Percentiles rank a stretch among this genome's conserved stretches.
These are phyloP conservation scores for Hypholoma sublateritium DNA, from an alignment of 768 basidiomycete species.

Conservation along the genomic window DNA sequence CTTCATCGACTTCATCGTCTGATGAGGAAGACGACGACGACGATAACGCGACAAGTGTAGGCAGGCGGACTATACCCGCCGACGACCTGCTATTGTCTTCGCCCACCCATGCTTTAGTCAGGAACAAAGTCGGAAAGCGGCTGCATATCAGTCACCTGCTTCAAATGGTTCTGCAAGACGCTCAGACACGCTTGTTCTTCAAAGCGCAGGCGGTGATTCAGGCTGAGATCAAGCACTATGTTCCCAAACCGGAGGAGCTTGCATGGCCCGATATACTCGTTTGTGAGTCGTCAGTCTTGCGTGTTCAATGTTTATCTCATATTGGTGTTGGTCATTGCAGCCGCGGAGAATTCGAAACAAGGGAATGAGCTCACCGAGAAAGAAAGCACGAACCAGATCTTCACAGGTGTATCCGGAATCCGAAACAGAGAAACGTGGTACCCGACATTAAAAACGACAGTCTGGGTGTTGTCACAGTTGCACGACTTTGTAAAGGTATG, in stretches of 20 bases:
- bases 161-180: conserved; percentile 91
- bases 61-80: conserved; percentile 13
- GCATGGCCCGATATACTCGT: conserved; percentile 84
- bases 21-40: conserved; percentile 27
- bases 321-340: conserved; percentile 24
- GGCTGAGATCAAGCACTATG: conserved; percentile 83
- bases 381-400: conserved; percentile 66
- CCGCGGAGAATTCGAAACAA: conserved; percentile 41
- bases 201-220: conserved; percentile 93
- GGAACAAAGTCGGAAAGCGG: conserved; percentile 31
- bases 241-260: conserved; percentile 75
- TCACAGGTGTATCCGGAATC: conserved; percentile 61
- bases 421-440: conserved; percentile 89
- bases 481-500: conserved; percentile 90
- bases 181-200: conserved; percentile 94
- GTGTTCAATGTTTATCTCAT: conserved; percentile 4
- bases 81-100: background rate
- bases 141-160: conserved; percentile 82
- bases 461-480: conserved; percentile 90
- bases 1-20: conserved; percentile 1
- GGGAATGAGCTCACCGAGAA: conserved; percentile 60
- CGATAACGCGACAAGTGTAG: conserved; percentile 18
- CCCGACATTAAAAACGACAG: conserved; percentile 82
- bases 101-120: background rate
- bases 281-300: conserved; percentile 40